Conservation (phyloP, 306 rosid genomes). For the Arachis hypogaea region DNA sequence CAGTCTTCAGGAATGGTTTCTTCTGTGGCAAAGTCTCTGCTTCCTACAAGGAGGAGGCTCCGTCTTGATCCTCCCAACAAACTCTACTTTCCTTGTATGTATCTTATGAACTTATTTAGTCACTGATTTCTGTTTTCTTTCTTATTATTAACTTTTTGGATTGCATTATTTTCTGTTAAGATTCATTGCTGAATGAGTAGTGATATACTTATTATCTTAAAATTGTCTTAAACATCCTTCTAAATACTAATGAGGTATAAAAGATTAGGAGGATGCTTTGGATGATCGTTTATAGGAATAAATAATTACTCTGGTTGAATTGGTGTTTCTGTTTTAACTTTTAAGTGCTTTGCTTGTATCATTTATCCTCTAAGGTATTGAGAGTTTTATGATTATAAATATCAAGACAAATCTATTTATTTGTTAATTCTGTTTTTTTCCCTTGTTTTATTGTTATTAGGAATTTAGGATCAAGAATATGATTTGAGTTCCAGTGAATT, state of each 20-base stretch:
- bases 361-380: slow-evolving; percentile 8
- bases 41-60: slow-evolving; percentile 80
- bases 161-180: slow-evolving; percentile 24
- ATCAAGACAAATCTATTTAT: neutral
- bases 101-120: slow-evolving; percentile 16
- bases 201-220: neutral
- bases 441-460: slow-evolving; percentile 12
- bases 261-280: no score
- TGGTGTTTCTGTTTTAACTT: slow-evolving; percentile 15
- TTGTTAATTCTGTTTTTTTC: slow-evolving; percentile 11
- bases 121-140: neutral
- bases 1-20: slow-evolving; percentile 67
- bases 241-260: no score
- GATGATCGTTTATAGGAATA: no score
- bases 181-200: slow-evolving; percentile 32
- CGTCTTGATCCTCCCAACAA: slow-evolving; percentile 96
- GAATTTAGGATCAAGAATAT: slow-evolving; percentile 24
- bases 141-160: no score
- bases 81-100: slow-evolving; percentile 91
- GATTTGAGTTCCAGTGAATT: slow-evolving; percentile 31
- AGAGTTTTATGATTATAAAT: slow-evolving; percentile 24
- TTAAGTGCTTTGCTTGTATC: slow-evolving; percentile 27
- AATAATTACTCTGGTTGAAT: no score
- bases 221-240: no score
- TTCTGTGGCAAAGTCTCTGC: slow-evolving; percentile 77